Evolutionary conservation across 352 stramenopile species (phyloP), one percentile per base, ranked within the genome.

Genomic region (Pythium brachiatum): DNA sequence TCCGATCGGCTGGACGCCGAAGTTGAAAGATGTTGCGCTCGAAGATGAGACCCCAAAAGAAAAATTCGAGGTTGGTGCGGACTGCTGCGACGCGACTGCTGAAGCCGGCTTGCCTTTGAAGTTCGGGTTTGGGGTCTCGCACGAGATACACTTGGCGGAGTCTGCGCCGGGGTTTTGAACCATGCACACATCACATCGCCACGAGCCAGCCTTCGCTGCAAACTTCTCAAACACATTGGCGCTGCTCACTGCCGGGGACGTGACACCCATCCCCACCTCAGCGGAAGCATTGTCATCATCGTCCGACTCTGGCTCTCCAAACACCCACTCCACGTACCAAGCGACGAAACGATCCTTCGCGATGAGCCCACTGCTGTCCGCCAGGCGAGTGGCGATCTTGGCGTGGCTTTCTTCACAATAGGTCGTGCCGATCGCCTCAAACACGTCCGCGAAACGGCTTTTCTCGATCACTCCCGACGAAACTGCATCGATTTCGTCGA

Each of bases 251-350:
- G 34, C 21, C 16, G 50, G 36, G 31, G 29, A 31, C 27, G 27
- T n/a, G 20, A 44, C 46, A 25, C 1, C 53, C 50, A 41, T 67
- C 53, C 1, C 60, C 48, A 1, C 59, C 58, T 25, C 71, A n/a
- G n/a, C n/a, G n/a, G n/a, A n/a, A n/a, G n/a, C 59, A 16, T 73
- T 53, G 31, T 65, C 31, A 44, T 67, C 39, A 43, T 69, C 69
- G 7, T 85, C 65, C 43, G 85, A 87, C 1, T 79, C 68, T 23
- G 82, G 62, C 57, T 86, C 72, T 18, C 46, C 61, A 47, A 73
- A 66, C 7, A 73, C 47, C 66, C 66, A 73, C 7, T 48, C 44
- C 16, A 73, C 53, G 21, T 73, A 73, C 66, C 66, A 73, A n/a
- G 25, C 18, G n/a, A 69, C 61, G 55, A 73, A 73, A 21, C 59